Evolutionary conservation across 345 rosid species (phyloP).

Genomic region (Eucalyptus regnans): DNA sequence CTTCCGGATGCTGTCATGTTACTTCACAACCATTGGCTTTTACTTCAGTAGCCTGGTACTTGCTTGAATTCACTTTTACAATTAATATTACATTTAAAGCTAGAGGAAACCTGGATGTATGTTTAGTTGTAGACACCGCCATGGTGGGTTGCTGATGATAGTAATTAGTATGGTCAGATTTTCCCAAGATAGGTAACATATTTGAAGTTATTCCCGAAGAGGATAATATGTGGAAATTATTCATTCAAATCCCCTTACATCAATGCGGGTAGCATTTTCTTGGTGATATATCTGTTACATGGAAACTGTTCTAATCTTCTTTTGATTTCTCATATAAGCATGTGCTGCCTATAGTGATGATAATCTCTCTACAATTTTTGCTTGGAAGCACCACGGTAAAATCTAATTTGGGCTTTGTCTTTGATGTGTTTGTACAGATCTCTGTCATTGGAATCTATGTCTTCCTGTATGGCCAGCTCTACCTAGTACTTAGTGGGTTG

Average conservation of each 20-base stretch:
- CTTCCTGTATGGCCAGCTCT: slow-evolving; percentile 89
- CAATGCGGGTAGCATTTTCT: not conserved
- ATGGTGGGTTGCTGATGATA: not conserved
- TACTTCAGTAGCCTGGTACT: slow-evolving; percentile 88
- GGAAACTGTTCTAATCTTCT: not conserved
- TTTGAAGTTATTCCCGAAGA: not conserved
- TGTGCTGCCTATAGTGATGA: not conserved
- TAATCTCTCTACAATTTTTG: not conserved
- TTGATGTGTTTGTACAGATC: slow-evolving; percentile 31
- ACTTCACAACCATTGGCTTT: slow-evolving; percentile 94
- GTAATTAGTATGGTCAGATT: not conserved
- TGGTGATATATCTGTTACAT: not conserved
- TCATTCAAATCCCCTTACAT: not conserved
- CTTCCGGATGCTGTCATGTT: slow-evolving; percentile 92
- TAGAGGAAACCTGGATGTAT: not conserved
- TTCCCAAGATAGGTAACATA: not conserved
- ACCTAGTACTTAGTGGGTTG: slow-evolving; percentile 92
- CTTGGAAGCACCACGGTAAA: not conserved
- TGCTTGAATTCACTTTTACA: not conserved
- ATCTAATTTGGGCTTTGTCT: not conserved
- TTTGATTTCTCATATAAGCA: not conserved
- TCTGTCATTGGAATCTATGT: slow-evolving; percentile 76
- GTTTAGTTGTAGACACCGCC: not conserved
- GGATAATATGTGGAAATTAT: not conserved
- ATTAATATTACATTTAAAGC: not conserved